Base-by-base conservation (phyloP, 176 grass and related monocot genomes). In the Triticum turgidum region DNA sequence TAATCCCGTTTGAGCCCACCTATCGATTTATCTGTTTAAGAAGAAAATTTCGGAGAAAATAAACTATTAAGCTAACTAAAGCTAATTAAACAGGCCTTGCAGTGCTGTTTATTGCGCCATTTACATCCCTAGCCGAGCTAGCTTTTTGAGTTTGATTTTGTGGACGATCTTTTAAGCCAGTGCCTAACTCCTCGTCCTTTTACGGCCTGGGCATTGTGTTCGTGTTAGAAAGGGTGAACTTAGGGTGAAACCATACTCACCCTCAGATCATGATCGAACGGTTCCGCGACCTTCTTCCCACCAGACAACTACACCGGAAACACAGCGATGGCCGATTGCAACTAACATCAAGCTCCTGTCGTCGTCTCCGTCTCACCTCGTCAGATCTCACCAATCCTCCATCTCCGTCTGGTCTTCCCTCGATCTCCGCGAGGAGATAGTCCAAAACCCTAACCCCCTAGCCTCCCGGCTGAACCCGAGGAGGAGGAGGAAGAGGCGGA, bases 401-500 rank as follows among this genome's bases (percentile, higher is more conserved):
- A 76, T 76, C 25, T 80, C 45, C 79, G 12, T 44, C 52, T 9
- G n/a, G 35, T 66, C 54, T 14, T 42, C 73, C 56, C 86, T 38
- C 69, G 74, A 86, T 79, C 88, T 9, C 66, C 10, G 78, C 9
- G n/a, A n/a, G 20, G 61, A 33, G 17, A n/a, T 54, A 76, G 41
- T 17, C 56, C 64, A 84, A 70, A 73, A 86, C 79, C 90, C 88
- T 82, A 90, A 42, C 83, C 82, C 79, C 78, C 61, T 77, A 76
- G 35, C 27, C 4, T 41, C 67, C 58, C 79, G 49, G 29, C n/a
- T 17, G 67, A 66, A 21, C 29, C 63, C 15, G 41, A 22, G 79
- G 64, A 85, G 84, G 41, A 22, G 79, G 64, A 85, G 84, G 35
- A 20, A 65, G 64, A 79, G n/a, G 52, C 49, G 69, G 77, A 71